Conservation (phyloP, 2,329 filamentous ascomycete species). For the Stenocarpella maydis region DNA sequence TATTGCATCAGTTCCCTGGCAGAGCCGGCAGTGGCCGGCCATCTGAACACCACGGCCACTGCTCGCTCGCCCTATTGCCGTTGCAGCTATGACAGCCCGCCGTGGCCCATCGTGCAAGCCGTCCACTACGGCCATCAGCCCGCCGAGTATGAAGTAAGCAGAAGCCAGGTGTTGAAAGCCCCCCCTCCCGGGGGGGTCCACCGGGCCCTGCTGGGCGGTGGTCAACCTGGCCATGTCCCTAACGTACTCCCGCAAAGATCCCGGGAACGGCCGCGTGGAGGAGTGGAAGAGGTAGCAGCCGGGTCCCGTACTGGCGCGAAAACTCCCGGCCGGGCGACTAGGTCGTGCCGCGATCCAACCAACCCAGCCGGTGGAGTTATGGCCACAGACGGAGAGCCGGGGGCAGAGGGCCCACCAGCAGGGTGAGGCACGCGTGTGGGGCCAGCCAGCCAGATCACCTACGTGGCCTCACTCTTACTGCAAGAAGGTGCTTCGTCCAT, state of each 20-base stretch:
- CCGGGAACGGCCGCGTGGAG: constrained; percentile 16
- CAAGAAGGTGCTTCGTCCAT: background rate
- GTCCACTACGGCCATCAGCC: background rate
- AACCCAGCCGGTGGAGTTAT: background rate
- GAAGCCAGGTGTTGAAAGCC: background rate
- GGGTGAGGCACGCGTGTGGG: constrained; percentile 3
- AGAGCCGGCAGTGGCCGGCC: background rate
- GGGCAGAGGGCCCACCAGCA: constrained; percentile 4
- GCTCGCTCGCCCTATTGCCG: background rate
- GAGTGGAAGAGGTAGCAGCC: background rate
- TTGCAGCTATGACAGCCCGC: background rate
- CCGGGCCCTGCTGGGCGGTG: background rate
- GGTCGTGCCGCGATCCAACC: background rate
- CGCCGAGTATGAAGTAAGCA: background rate
- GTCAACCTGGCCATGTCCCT: background rate
- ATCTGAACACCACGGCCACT: background rate
- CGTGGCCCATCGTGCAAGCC: background rate
- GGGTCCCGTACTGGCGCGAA: constrained; percentile 22
- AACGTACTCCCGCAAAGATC: background rate
- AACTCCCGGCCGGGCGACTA: constrained; percentile 4
- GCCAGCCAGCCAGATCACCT: constrained; percentile 1
- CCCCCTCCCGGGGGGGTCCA: background rate
- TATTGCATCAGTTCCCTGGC: background rate
- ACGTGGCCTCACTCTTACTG: constrained; percentile 14
- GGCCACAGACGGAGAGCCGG: background rate